Percentiles rank a stretch among this genome's conserved stretches.
Evolutionary conservation across 2,329 filamentous ascomycete genomes (phyloP).

Genomic region (Stagonosporopsis chrysanthemi): DNA sequence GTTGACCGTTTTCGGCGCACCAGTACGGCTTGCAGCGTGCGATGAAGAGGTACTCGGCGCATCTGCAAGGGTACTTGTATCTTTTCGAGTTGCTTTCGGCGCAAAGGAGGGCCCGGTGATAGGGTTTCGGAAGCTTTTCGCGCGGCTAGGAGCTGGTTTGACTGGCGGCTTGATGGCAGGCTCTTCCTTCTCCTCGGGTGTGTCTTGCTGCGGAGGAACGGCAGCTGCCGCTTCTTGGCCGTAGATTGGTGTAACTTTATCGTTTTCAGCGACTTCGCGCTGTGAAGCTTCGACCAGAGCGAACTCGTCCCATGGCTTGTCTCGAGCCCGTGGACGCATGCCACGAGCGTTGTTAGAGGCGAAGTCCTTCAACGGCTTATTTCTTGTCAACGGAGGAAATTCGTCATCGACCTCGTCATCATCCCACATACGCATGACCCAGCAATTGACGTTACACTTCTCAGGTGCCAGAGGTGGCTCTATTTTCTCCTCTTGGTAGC

Average conservation of each 20-base stretch:
- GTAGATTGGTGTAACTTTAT: conserved; percentile 71
- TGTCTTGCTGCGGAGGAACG: conserved; percentile 40
- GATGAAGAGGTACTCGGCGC: conserved; percentile 53
- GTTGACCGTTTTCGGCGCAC: conserved; percentile 73
- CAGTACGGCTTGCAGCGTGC: conserved; percentile 63
- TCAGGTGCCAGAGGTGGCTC: conserved; percentile 70
- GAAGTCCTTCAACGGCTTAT: conserved; percentile 77
- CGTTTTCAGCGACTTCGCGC: conserved; percentile 73
- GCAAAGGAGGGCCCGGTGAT: conserved; percentile 60
- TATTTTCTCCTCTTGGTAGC: conserved; percentile 78
- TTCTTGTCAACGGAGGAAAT: conserved; percentile 79
- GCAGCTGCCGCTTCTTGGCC: conserved; percentile 60
- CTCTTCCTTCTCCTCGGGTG: conserved; percentile 26
- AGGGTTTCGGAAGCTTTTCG: conserved; percentile 57
- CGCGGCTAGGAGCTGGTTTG: conserved; percentile 42
- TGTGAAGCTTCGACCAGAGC: conserved; percentile 76
- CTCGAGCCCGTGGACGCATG: conserved; percentile 69
- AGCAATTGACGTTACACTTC: conserved; percentile 80
- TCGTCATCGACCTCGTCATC: conserved; percentile 86
- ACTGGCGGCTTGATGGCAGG: conserved; percentile 23
- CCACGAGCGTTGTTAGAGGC: conserved; percentile 79
- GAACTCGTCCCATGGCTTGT: conserved; percentile 83
- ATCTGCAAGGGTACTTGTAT: conserved; percentile 54
- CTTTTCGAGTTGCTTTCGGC: conserved; percentile 55
- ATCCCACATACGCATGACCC: conserved; percentile 83